Percentiles rank a stretch among this genome's conserved stretches.
Conservation (phyloP, 2,329 filamentous ascomycete genomes). For the Didymosphaeria variabile region DNA sequence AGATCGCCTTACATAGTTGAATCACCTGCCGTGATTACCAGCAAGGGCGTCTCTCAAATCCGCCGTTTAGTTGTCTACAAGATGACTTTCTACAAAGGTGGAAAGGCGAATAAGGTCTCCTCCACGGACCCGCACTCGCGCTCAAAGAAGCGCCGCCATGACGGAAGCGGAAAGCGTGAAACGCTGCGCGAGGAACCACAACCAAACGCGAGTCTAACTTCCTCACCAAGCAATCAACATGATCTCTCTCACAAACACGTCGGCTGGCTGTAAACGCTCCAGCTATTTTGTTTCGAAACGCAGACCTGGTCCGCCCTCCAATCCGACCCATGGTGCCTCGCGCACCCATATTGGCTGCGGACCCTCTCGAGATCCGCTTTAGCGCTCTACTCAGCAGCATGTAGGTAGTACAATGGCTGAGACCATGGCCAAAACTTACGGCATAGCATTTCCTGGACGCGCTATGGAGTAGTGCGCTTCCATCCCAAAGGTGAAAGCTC, state of each 20-base stretch:
- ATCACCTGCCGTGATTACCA: not conserved
- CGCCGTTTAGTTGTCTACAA: not conserved
- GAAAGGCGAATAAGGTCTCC: conserved; percentile 6
- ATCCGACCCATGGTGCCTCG: conserved; percentile 12
- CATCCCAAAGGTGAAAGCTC: conserved; percentile 33
- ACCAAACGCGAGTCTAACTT: conserved; percentile 31
- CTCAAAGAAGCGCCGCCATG: conserved; percentile 32
- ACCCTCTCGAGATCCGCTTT: conserved; percentile 26
- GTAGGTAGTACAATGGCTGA: conserved; percentile 37
- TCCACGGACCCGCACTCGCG: conserved; percentile 11
- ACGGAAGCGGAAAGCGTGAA: conserved; percentile 31
- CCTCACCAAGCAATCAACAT: conserved; percentile 15
- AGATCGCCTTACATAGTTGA: not conserved
- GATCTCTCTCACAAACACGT: conserved; percentile 21
- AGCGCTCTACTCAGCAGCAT: conserved; percentile 22
- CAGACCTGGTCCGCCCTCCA: conserved; percentile 18
- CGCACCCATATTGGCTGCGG: conserved; percentile 35
- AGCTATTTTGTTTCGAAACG: conserved; percentile 42
- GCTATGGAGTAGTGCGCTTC: conserved; percentile 17
- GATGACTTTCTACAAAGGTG: not conserved
- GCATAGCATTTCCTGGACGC: not conserved
- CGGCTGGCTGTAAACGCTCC: conserved; percentile 27
- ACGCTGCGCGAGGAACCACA: conserved; percentile 23
- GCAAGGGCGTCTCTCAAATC: conserved; percentile 1
- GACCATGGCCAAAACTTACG: conserved; percentile 13